A percentile compares a stretch with the other conserved stretches of the same genome.
Conservation (phyloP, 2,329 filamentous ascomycete species). For the Setomelanomma holmii region DNA sequence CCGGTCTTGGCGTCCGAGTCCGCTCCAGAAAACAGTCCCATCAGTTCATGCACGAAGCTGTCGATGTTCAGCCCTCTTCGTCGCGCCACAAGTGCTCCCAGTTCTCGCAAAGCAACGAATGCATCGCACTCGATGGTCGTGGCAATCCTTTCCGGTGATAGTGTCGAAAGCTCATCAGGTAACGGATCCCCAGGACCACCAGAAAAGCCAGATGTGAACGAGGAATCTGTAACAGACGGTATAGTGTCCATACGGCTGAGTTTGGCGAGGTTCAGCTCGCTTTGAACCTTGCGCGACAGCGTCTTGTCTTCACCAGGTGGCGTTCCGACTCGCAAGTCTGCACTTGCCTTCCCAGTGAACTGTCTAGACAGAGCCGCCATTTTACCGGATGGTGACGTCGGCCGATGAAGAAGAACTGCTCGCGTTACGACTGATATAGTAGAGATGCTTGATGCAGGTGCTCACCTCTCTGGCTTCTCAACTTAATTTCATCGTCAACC, state of each 20-base stretch:
- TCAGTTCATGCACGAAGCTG: slow-evolving; percentile 42
- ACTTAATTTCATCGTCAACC: slow-evolving; percentile 34
- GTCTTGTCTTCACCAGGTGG: slow-evolving; percentile 29
- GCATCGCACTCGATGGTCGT: slow-evolving; percentile 36
- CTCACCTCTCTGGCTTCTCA: slow-evolving; percentile 34
- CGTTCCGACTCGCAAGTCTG: slow-evolving; percentile 42
- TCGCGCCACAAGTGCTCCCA: slow-evolving; percentile 3
- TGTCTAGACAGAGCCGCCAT: slow-evolving; percentile 51
- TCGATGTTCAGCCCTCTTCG: slow-evolving; percentile 37
- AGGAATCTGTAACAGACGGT: slow-evolving; percentile 15
- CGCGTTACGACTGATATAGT: slow-evolving; percentile 1
- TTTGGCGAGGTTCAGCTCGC: slow-evolving; percentile 34
- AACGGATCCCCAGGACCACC: slow-evolving; percentile 38
- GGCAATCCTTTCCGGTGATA: slow-evolving; percentile 7
- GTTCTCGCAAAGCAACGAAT: slow-evolving; percentile 41
- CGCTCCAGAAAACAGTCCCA: slow-evolving; percentile 37
- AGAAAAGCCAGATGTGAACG: slow-evolving; percentile 42
- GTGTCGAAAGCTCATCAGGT: slow-evolving; percentile 33
- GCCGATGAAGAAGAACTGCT: slow-evolving; percentile 34
- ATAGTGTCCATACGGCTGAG: slow-evolving; percentile 7
- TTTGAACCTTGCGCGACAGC: slow-evolving; percentile 39
- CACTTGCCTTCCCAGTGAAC: slow-evolving; percentile 36
- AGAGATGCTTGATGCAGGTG: background rate
- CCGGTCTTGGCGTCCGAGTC: background rate
- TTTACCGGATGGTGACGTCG: slow-evolving; percentile 46